Percentiles rank a stretch among this genome's conserved stretches.
phyloP scores from a whole-genome alignment of 441 rosid genomes.

The Corymbia citriodora region DNA sequence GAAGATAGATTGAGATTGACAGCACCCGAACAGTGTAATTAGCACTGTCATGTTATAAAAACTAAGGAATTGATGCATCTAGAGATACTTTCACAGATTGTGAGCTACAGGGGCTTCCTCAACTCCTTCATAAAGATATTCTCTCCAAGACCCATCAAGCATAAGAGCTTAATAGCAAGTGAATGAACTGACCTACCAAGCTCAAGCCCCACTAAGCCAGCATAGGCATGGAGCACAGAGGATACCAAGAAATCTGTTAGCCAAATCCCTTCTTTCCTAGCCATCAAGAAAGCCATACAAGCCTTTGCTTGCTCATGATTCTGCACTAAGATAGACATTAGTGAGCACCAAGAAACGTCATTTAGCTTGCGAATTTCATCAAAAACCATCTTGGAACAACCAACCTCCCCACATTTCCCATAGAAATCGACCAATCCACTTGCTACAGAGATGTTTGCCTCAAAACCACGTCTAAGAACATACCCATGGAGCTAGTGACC shows the following conservation, averaged over 20 bases:
- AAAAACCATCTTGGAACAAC: constrained; percentile 43
- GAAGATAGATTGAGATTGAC: neutral
- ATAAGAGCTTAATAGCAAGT: constrained; percentile 40
- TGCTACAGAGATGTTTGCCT: constrained; percentile 42
- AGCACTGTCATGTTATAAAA: neutral
- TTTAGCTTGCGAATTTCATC: constrained; percentile 42
- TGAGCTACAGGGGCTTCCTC: neutral
- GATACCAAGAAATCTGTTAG: constrained; percentile 76
- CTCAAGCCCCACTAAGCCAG: constrained; percentile 61
- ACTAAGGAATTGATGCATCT: neutral
- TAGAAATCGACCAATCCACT: constrained; percentile 81
- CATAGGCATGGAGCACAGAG: constrained; percentile 60
- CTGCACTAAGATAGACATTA: constrained; percentile 65
- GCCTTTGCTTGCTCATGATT: constrained; percentile 78
- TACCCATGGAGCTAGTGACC: constrained; percentile 69
- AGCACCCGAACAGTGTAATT: fast-evolving
- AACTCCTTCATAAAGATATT: neutral
- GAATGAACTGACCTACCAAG: constrained; percentile 70
- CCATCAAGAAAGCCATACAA: constrained; percentile 32
- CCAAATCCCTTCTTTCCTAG: constrained; percentile 45
- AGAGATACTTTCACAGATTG: neutral
- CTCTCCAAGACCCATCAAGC: neutral
- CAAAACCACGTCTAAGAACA: constrained; percentile 44
- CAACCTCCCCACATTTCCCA: constrained; percentile 68
- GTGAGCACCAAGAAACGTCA: constrained; percentile 81